These are phyloP conservation scores for Tetragonia tetragonoides DNA, from an alignment of 148 eudicot species.

Conservation along the genomic window DNA sequence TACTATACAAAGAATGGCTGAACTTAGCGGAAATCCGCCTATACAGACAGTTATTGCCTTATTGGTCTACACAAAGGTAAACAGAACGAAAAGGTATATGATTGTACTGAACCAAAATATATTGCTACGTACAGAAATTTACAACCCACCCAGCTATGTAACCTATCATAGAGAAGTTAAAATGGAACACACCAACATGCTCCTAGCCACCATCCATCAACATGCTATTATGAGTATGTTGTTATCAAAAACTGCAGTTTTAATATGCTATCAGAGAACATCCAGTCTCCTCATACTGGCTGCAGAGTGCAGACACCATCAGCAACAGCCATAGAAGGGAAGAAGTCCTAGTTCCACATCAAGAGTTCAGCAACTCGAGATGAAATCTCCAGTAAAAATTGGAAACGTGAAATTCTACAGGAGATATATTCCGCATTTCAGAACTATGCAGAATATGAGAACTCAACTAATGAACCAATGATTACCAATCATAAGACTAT, in stretches of 20 bases:
- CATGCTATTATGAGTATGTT: neutral
- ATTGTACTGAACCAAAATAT: neutral
- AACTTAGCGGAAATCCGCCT: neutral
- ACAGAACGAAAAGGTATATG: neutral
- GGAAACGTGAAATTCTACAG: neutral
- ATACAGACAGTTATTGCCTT: neutral
- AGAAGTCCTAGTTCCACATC: neutral
- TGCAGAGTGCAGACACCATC: neutral
- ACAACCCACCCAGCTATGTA: neutral
- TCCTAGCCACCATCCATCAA: neutral
- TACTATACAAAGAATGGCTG: neutral
- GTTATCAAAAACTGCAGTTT: neutral
- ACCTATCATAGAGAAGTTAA: neutral
- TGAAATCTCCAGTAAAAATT: neutral
- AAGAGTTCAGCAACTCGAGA: neutral
- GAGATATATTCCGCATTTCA: neutral
- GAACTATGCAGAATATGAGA: neutral
- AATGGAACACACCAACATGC: neutral
- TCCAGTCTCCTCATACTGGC: neutral
- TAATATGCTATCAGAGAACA: neutral
- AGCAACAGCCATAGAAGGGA: neutral
- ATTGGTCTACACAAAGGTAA: neutral
- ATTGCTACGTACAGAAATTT: neutral
- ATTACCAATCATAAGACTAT: neutral
- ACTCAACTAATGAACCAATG: neutral